Conservation (phyloP, 768 basidiomycete species). For the Tricholoma bakamatsutake region DNA sequence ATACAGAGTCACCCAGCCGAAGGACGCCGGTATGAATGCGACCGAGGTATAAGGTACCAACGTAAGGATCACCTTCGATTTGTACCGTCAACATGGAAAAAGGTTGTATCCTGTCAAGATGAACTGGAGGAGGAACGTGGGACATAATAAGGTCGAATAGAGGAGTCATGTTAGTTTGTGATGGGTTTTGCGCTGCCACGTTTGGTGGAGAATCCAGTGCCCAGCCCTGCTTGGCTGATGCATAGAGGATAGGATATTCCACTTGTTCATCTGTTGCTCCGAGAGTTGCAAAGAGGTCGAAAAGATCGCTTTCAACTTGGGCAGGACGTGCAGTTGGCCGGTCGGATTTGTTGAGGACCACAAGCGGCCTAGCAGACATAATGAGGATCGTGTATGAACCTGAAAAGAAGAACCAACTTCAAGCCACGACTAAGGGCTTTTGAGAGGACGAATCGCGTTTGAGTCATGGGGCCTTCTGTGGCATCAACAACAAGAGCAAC, state of each 20-base stretch:
- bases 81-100: conserved; percentile 49
- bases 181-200: conserved; percentile 4
- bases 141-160: conserved; percentile 42
- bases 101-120: conserved; percentile 31
- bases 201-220: conserved; percentile 26
- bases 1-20: conserved; percentile 32
- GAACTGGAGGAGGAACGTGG: conserved; percentile 35
- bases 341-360: conserved; percentile 49
- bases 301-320: conserved; percentile 45
- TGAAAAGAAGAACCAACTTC: conserved; percentile 22
- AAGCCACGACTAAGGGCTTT: conserved; percentile 40
- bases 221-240: conserved; percentile 48
- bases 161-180: conserved; percentile 30
- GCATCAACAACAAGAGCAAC: conserved; percentile 56
- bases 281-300: conserved; percentile 45
- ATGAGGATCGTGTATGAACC: not conserved
- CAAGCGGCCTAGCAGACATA: conserved; percentile 29
- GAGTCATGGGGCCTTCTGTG: conserved; percentile 58
- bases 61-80: conserved; percentile 45
- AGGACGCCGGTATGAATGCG: conserved; percentile 38
- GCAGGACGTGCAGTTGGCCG: conserved; percentile 35
- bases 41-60: conserved; percentile 44
- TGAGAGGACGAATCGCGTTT: conserved; percentile 47
- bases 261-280: conserved; percentile 47
- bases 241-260: conserved; percentile 46